A percentile compares a stretch with the other conserved stretches of the same genome.
Evolutionary conservation across 129 eudicot genomes (phyloP).

Genomic region (Erigeron canadensis): DNA sequence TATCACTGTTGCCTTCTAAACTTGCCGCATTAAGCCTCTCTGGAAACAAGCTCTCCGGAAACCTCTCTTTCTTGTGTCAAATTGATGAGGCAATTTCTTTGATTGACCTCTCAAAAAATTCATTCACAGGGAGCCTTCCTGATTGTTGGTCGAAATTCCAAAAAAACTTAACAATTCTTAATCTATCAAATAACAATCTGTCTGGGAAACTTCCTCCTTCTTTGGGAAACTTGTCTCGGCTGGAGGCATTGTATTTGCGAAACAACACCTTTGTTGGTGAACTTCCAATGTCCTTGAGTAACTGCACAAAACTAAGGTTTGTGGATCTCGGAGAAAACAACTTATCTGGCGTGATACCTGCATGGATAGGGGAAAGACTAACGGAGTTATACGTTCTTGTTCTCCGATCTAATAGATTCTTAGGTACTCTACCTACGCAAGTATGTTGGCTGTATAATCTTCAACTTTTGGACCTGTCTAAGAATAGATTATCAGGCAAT

Average conservation of each 20-base stretch:
- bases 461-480: constrained; percentile 34
- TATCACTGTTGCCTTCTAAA: constrained; percentile 8
- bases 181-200: constrained; percentile 24
- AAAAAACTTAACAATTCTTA: constrained; percentile 12
- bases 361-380: constrained; percentile 28
- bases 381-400: constrained; percentile 10
- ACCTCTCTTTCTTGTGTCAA: constrained; percentile 16
- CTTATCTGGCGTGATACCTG: constrained; percentile 30
- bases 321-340: constrained; percentile 29
- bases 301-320: constrained; percentile 16
- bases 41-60: constrained; percentile 30
- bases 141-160: constrained; percentile 18
- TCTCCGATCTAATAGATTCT: constrained; percentile 23
- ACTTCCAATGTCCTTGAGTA: constrained; percentile 23
- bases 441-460: constrained; percentile 14
- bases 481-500: constrained; percentile 23
- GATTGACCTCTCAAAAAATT: constrained; percentile 31
- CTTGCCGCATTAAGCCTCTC: constrained; percentile 20
- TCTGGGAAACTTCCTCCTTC: constrained; percentile 21
- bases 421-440: constrained; percentile 28
- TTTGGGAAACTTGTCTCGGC: not conserved
- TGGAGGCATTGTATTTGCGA: constrained; percentile 13
- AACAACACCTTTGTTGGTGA: constrained; percentile 27
- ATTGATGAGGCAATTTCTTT: not conserved
- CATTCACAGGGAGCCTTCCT: constrained; percentile 25